Conservation (phyloP, 2,329 filamentous ascomycete genomes). For the Microsporum audouinii region DNA sequence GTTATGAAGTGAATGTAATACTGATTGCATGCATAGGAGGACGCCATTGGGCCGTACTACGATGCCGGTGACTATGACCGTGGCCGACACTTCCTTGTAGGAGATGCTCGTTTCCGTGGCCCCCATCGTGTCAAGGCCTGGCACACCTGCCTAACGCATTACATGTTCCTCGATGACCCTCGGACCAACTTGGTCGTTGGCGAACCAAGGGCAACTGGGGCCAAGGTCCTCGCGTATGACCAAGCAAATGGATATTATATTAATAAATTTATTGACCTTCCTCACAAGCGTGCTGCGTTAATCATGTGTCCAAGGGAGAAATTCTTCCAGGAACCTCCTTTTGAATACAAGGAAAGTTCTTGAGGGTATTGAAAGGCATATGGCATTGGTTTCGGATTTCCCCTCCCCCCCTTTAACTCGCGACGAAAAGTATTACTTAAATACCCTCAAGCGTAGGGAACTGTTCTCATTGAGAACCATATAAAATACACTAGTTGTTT, state of each 20-base stretch:
- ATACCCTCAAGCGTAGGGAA: conserved; percentile 16
- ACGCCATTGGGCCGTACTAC: conserved; percentile 50
- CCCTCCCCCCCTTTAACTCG: too few species aligned
- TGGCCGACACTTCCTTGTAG: conserved; percentile 50
- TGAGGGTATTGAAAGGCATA: background rate
- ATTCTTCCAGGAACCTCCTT: conserved; percentile 54
- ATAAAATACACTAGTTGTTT: too few species aligned
- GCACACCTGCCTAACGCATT: conserved; percentile 49
- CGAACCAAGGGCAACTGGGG: conserved; percentile 62
- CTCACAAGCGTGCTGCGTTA: conserved; percentile 59
- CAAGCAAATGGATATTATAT: conserved; percentile 61
- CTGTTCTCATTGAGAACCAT: conserved; percentile 6
- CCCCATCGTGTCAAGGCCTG: conserved; percentile 46
- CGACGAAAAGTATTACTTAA: too few species aligned
- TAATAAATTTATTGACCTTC: conserved; percentile 60
- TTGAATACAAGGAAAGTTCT: conserved; percentile 10
- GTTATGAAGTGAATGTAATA: conserved; percentile 2
- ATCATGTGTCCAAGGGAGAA: conserved; percentile 54
- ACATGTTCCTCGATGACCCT: conserved; percentile 49
- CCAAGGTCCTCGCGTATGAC: conserved; percentile 61
- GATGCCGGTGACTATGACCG: conserved; percentile 46
- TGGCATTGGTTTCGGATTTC: too few species aligned
- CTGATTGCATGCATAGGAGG: conserved; percentile 34
- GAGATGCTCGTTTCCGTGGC: conserved; percentile 44
- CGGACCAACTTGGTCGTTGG: conserved; percentile 44